Evolutionary conservation across 2,329 filamentous ascomycete species (phyloP).

Genomic region (Leptosphaerulina australis): DNA sequence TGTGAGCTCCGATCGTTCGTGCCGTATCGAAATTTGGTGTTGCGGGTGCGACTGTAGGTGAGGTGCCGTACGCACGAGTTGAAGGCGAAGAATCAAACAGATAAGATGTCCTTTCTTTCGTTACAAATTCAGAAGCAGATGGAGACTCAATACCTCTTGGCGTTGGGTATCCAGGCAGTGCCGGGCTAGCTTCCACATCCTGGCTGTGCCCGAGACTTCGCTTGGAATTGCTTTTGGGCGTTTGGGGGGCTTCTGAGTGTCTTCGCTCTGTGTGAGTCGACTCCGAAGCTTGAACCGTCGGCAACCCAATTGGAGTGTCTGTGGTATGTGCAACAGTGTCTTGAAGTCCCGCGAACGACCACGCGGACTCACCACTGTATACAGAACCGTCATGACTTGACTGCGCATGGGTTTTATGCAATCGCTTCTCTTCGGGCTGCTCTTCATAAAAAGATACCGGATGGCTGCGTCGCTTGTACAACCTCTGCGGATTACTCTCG

Average conservation of each 20-base stretch:
- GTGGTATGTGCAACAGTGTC: conserved; percentile 55
- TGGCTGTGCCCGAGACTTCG: conserved; percentile 12
- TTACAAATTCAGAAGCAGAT: conserved; percentile 40
- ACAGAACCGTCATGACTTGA: conserved; percentile 15
- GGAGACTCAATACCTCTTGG: conserved; percentile 28
- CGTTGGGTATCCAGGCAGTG: conserved; percentile 32
- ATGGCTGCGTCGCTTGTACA: conserved; percentile 45
- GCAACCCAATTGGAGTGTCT: conserved; percentile 46
- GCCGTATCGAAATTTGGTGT: conserved; percentile 26
- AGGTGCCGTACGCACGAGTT: conserved; percentile 40
- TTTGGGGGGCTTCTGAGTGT: conserved; percentile 31
- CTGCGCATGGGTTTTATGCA: conserved; percentile 33
- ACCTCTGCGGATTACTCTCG: conserved; percentile 11
- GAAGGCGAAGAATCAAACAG: conserved; percentile 48
- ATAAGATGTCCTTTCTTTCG: conserved; percentile 46
- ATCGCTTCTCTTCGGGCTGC: conserved; percentile 44
- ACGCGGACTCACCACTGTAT: conserved; percentile 35
- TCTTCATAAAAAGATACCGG: conserved; percentile 40
- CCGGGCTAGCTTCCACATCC: conserved; percentile 32
- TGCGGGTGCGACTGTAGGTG: conserved; percentile 30
- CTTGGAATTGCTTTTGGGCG: conserved; percentile 20
- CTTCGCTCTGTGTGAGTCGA: conserved; percentile 22
- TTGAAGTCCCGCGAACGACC: conserved; percentile 50
- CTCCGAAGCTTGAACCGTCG: background rate
- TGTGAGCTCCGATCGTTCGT: conserved; percentile 16